Percentiles rank a stretch among this genome's conserved stretches.
phyloP scores from a whole-genome alignment of 2,329 filamentous ascomycete genomes.

The Diaporthe australafricana region DNA sequence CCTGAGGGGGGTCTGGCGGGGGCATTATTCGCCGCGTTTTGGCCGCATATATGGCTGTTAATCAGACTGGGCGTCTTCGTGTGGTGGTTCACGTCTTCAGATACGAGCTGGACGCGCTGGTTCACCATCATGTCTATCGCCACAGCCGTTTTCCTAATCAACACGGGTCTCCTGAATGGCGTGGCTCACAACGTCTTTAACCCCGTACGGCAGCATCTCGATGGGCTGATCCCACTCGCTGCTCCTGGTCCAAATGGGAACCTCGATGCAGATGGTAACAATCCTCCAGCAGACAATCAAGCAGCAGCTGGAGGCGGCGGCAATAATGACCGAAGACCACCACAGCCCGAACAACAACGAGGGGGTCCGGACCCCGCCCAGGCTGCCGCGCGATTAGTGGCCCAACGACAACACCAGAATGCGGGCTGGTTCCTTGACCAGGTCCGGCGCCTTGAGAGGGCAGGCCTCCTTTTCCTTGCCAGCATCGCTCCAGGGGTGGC shows the following conservation, averaged over 20 bases:
- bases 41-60: slow-evolving; percentile 73
- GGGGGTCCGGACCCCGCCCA: slow-evolving; percentile 59
- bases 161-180: slow-evolving; percentile 69
- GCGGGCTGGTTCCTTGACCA: slow-evolving; percentile 62
- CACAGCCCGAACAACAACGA: slow-evolving; percentile 44
- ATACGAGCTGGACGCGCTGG: slow-evolving; percentile 70
- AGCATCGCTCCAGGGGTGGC: slow-evolving; percentile 75
- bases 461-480: slow-evolving; percentile 72
- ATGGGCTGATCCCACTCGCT: slow-evolving; percentile 68
- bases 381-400: slow-evolving; percentile 66
- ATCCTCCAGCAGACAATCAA: slow-evolving; percentile 39
- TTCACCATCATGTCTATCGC: slow-evolving; percentile 66
- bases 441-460: slow-evolving; percentile 67
- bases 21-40: slow-evolving; percentile 57
- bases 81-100: slow-evolving; percentile 72
- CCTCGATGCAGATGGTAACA: slow-evolving; percentile 30
- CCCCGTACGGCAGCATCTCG: slow-evolving; percentile 68
- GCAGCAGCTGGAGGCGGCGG: slow-evolving; percentile 41
- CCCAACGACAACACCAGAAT: slow-evolving; percentile 57
- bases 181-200: slow-evolving; percentile 66
- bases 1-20: slow-evolving; percentile 46
- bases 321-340: slow-evolving; percentile 35
- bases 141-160: slow-evolving; percentile 67
- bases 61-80: slow-evolving; percentile 69
- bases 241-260: slow-evolving; percentile 46